Evolutionary conservation across 225 moss, liverwort and hornwort genomes (phyloP).

Genomic region (Marchantia paleacea): DNA sequence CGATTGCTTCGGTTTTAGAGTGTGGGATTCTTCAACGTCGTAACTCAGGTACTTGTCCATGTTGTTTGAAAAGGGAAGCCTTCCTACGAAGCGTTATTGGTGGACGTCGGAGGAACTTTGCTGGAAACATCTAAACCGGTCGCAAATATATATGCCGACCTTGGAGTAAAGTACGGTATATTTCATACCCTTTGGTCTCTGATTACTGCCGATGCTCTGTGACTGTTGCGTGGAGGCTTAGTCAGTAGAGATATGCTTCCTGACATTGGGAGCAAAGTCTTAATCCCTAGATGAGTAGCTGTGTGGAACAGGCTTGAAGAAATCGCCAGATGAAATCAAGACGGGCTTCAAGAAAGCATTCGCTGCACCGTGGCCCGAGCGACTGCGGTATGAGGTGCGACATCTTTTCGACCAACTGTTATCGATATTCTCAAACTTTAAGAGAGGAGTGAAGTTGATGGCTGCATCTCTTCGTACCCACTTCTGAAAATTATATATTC

Average conservation of each 20-base stretch:
- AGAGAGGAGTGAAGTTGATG: neutral
- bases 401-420: neutral
- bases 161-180: conserved; percentile 85
- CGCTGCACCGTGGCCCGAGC: conserved; percentile 92
- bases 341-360: conserved; percentile 85
- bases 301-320: conserved; percentile 57
- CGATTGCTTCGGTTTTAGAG: no score
- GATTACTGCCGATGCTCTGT: neutral
- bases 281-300: neutral
- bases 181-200: neutral
- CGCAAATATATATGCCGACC: conserved; percentile 69
- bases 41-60: no score
- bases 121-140: conserved; percentile 81
- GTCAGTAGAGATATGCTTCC: neutral
- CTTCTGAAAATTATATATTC: neutral
- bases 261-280: neutral
- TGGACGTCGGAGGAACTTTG: conserved; percentile 90
- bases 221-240: neutral
- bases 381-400: conserved; percentile 80
- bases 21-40: no score
- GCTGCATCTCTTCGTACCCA: neutral
- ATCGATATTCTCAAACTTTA: no score
- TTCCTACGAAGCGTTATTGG: conserved; percentile 67
- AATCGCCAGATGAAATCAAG: conserved; percentile 68
- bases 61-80: conserved; percentile 6